Conservation (phyloP, 805 yeast genomes). For the Cyberlindnera mississippiensis region DNA sequence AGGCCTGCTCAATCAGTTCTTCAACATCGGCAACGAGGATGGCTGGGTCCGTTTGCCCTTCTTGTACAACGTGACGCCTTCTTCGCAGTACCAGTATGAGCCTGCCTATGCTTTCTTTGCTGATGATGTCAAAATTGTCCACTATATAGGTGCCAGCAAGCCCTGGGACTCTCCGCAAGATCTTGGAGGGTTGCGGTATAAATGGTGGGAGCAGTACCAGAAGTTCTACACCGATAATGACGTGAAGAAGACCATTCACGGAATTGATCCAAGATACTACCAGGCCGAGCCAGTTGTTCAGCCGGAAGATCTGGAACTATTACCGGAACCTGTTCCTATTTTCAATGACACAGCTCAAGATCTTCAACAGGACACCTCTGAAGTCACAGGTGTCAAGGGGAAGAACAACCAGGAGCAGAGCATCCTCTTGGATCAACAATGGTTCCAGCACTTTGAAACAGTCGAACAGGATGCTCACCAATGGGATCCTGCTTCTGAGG, state of each 20-base stretch:
- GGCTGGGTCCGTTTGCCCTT: conserved; percentile 76
- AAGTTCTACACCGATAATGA: conserved; percentile 22
- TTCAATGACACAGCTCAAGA: not conserved
- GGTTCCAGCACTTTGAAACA: conserved; percentile 22
- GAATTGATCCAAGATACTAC: conserved; percentile 24
- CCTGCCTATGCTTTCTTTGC: conserved; percentile 63
- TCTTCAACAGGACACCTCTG: too few relatives aligned
- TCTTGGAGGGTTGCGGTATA: conserved; percentile 15
- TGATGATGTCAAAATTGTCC: conserved; percentile 44
- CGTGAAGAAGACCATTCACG: conserved; percentile 21
- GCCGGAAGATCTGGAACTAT: conserved; percentile 1
- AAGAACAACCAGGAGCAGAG: conserved; percentile 2
- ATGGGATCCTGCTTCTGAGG: conserved; percentile 44
- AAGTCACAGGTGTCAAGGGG: too few relatives aligned
- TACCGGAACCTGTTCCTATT: conserved; percentile 2
- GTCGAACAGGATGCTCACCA: conserved; percentile 9
- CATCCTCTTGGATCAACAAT: conserved; percentile 21
- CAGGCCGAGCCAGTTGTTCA: conserved; percentile 2
- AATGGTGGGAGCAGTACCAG: conserved; percentile 25
- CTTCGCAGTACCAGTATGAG: conserved; percentile 61
- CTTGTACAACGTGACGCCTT: conserved; percentile 75
- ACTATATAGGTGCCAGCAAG: conserved; percentile 62
- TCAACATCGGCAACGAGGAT: conserved; percentile 28
- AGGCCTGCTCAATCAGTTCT: conserved; percentile 74
- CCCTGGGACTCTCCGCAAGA: conserved; percentile 42